Evolutionary conservation across 1,139 yeast genomes (phyloP).

Genomic region (Blastobotrys elegans): DNA sequence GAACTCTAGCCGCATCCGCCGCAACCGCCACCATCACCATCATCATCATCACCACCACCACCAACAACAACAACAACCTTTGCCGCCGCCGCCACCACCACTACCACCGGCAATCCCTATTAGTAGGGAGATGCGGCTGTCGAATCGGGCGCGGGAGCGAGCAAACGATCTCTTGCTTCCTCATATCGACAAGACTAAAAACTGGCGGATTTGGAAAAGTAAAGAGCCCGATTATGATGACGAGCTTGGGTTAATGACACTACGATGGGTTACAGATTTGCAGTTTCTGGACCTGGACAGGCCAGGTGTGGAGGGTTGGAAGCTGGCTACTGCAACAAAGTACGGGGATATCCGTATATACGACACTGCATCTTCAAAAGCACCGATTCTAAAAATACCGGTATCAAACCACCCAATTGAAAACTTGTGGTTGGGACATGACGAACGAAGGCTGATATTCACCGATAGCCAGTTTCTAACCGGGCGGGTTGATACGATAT

Average conservation of each 20-base stretch:
- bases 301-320: slow-evolving; percentile 26
- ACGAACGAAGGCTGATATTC: slow-evolving; percentile 21
- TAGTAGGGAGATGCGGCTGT: not conserved
- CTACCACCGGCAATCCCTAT: not conserved
- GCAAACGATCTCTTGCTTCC: not conserved
- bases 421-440: slow-evolving; percentile 21
- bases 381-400: slow-evolving; percentile 30
- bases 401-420: slow-evolving; percentile 30
- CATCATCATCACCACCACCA: not conserved
- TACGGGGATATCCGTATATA: slow-evolving; percentile 34
- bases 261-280: slow-evolving; percentile 34
- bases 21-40: not conserved
- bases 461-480: slow-evolving; percentile 29
- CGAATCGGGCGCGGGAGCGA: not conserved
- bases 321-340: slow-evolving; percentile 30
- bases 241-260: slow-evolving; percentile 4
- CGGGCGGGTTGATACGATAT: slow-evolving; percentile 22
- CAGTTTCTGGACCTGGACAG: slow-evolving; percentile 30
- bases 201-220: slow-evolving; percentile 28
- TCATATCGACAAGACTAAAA: not conserved
- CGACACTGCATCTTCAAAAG: slow-evolving; percentile 28
- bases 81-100: not conserved
- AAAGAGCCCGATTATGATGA: slow-evolving; percentile 16
- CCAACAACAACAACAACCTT: not conserved
- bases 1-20: not conserved